phyloP scores from a whole-genome alignment of 768 basidiomycete species.

The Auricularia heimuer region DNA sequence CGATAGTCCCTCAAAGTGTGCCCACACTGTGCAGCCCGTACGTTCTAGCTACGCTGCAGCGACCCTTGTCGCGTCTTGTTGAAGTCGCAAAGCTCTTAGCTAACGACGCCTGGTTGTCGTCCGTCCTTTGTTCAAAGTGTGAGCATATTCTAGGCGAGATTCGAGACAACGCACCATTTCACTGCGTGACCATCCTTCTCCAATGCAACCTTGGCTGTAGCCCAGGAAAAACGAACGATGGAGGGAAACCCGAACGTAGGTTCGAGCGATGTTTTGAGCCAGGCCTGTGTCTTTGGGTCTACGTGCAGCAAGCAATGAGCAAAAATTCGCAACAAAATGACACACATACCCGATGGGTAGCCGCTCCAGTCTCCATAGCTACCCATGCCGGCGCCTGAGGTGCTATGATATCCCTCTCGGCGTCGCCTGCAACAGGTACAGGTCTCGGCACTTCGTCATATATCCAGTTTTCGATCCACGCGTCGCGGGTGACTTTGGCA shows the following conservation, averaged over 20 bases:
- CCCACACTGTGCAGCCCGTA: slow-evolving; percentile 61
- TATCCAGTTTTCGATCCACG: slow-evolving; percentile 77
- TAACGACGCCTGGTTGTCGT: slow-evolving; percentile 72
- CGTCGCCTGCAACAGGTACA: slow-evolving; percentile 6
- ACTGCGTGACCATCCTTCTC: slow-evolving; percentile 72
- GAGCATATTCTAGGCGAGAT: background rate
- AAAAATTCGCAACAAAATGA: no score
- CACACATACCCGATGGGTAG: slow-evolving; percentile 70
- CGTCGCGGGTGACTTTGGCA: slow-evolving; percentile 92
- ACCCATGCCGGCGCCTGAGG: slow-evolving; percentile 7
- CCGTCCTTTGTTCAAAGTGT: slow-evolving; percentile 45
- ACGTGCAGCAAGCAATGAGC: background rate
- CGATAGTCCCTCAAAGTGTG: slow-evolving; percentile 26
- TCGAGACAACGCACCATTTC: slow-evolving; percentile 53
- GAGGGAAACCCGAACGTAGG: slow-evolving; percentile 89
- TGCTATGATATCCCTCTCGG: slow-evolving; percentile 7
- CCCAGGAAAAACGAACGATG: slow-evolving; percentile 90
- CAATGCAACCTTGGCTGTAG: slow-evolving; percentile 76
- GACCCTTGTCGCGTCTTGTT: slow-evolving; percentile 65
- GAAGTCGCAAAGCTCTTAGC: slow-evolving; percentile 64
- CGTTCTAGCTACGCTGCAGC: slow-evolving; percentile 63
- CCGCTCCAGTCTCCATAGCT: slow-evolving; percentile 52
- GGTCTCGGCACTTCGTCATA: slow-evolving; percentile 48
- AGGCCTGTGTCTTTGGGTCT: slow-evolving; percentile 91
- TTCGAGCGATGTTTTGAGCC: slow-evolving; percentile 67